phyloP scores from a whole-genome alignment of 1,284 basidiomycete species.

The Cerrena zonata region DNA sequence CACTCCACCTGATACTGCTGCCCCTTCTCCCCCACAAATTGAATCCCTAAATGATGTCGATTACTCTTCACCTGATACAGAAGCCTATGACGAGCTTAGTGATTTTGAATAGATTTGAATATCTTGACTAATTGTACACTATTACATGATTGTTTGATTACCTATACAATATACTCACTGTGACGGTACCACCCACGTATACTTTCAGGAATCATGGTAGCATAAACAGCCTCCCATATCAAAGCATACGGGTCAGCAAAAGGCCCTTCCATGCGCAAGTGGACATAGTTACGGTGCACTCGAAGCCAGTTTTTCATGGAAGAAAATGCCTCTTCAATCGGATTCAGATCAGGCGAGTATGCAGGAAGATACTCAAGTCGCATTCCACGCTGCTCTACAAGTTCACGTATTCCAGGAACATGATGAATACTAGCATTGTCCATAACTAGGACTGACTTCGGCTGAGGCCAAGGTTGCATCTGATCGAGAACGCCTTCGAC shows the following conservation, averaged over 20 bases:
- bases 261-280: constrained; percentile 6
- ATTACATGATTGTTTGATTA: background rate
- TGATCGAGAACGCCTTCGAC: constrained; percentile 24
- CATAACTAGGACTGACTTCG: constrained; percentile 32
- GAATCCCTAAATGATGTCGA: background rate
- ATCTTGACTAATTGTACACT: background rate
- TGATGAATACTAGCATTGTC: constrained; percentile 33
- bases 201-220: constrained; percentile 17
- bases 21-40: background rate
- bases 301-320: constrained; percentile 19
- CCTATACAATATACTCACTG: constrained; percentile 16
- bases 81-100: background rate
- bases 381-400: constrained; percentile 27
- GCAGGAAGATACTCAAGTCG: constrained; percentile 25
- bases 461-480: constrained; percentile 32
- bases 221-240: constrained; percentile 22
- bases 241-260: constrained; percentile 19
- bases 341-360: constrained; percentile 33
- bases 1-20: background rate
- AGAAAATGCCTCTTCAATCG: constrained; percentile 27
- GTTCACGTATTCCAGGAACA: constrained; percentile 21
- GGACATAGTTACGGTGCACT: constrained; percentile 9
- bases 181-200: constrained; percentile 20
- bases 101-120: background rate
- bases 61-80: background rate